Conservation (phyloP, 345 rosid species). For the Hypericum androsaemum region DNA sequence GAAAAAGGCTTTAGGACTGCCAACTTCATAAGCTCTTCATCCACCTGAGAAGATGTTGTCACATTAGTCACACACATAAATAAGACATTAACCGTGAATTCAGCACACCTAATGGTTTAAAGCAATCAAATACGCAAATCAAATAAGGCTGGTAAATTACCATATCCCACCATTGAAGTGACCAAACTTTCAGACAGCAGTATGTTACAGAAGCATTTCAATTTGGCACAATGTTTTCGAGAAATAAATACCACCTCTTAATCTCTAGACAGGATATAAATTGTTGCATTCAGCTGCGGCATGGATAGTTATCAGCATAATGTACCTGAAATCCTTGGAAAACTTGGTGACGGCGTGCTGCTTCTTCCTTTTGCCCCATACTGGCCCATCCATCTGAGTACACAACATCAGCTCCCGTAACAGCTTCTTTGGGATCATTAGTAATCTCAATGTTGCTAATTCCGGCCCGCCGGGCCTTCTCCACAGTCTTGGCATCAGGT, state of each 20-base stretch:
- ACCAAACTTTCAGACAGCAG: no score
- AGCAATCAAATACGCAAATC: no score
- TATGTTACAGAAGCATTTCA: no score
- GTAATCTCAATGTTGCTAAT: constrained; percentile 84
- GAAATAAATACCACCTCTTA: no score
- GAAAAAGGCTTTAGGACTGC: constrained; percentile 85
- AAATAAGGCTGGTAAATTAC: no score
- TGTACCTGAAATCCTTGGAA: constrained; percentile 90
- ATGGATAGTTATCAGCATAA: no score
- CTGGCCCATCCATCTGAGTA: constrained; percentile 99
- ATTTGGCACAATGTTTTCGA: no score
- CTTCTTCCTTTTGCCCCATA: constrained; percentile 98
- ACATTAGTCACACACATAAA: not conserved
- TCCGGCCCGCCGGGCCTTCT: constrained; percentile 65
- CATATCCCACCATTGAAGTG: no score
- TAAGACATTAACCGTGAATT: not conserved
- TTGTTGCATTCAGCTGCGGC: no score
- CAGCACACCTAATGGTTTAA: not conserved
- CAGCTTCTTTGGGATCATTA: constrained; percentile 82
- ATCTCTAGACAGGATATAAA: no score
- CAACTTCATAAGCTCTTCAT: constrained; percentile 69
- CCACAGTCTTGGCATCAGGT: constrained; percentile 66
- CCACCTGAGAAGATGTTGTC: constrained; percentile 42
- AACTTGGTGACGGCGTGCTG: constrained; percentile 62
- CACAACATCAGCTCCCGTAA: constrained; percentile 87